Evolutionary conservation across 164 flowering plant genomes (phyloP), one percentile per base, ranked within the genome.

Genomic region (Magnolia sinica): DNA sequence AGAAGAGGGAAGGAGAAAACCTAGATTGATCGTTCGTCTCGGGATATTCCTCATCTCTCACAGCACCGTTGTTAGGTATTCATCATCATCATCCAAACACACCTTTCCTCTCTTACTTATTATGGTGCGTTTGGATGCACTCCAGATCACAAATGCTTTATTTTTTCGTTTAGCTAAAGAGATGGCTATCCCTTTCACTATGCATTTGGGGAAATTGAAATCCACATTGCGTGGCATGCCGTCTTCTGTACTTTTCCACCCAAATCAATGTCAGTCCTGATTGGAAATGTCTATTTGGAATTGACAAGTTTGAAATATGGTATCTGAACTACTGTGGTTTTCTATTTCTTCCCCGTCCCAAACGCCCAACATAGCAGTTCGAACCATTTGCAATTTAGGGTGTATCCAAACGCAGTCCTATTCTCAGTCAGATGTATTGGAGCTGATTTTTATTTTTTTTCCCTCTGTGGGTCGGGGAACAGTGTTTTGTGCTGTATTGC

Each of bases 1-100:
- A 2, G 20, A 14, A 11, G 24, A 23, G 19, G 77, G 20, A 18
- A 69, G 49, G 37, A 73, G 71, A 69, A 88, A 81, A 70, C 89
- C 88, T 20, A 84, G 97, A 24, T 93, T 96, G 16, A 86, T 96
- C 64, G 90, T 91, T 16, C 94, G 94, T 14, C 71, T 96, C 3
- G 98, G 89, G 71, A 75, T 86, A 55, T 85, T 88, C 82, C 87
- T 96, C 81, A 86, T 92, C 74, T 84, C 94, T 50, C 94, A 96
- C 84, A 89, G 90, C 80, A 22, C 86, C 74, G 49, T 92, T 51
- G 86, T 92, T 72, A 91, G 99, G 99, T 96, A 81, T 20, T 9
- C 16, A 24, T 52, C 23, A 76, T 19, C 16, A 16, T 20, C 9
- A 37, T 37, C 45, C 7, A 37, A 37, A 69, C 18, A 68, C 52